These are phyloP conservation scores for Cystoderma amianthinum DNA, from an alignment of 768 basidiomycete genomes.

Conservation along the genomic window DNA sequence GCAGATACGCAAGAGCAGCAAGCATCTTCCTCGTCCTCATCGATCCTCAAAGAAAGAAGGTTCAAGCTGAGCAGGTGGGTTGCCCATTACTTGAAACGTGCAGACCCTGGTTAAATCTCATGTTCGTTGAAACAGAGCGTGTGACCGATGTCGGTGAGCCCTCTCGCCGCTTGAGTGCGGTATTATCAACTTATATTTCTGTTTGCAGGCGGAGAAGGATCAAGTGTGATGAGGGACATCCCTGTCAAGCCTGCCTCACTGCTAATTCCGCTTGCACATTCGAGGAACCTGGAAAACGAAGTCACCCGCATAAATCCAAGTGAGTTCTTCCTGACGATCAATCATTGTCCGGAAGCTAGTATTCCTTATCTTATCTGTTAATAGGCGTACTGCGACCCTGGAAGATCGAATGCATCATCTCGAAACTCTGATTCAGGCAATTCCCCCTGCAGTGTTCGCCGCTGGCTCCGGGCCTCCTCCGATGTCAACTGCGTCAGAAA, in stretches of 20 bases:
- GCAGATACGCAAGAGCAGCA: constrained; percentile 37
- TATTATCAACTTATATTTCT: constrained; percentile 5
- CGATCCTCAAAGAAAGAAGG: constrained; percentile 69
- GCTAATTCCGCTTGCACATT: constrained; percentile 81
- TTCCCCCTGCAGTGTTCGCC: constrained; percentile 74
- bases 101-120: too few species aligned
- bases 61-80: constrained; percentile 83
- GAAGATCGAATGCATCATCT: constrained; percentile 88
- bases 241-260: constrained; percentile 82
- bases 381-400: constrained; percentile 71
- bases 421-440: constrained; percentile 78
- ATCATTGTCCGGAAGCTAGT: too few species aligned
- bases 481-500: constrained; percentile 16
- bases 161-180: neutral
- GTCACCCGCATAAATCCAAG: constrained; percentile 87
- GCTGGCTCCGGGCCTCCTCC: constrained; percentile 38
- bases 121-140: constrained; percentile 48
- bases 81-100: constrained; percentile 3
- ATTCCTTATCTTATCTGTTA: constrained; percentile 5
- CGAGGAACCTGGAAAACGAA: constrained; percentile 81
- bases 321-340: constrained; percentile 40
- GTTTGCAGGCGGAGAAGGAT: constrained; percentile 65
- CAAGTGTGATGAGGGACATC: constrained; percentile 86
- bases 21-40: constrained; percentile 26
- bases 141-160: constrained; percentile 85